Base-by-base conservation (phyloP, 352 stramenopile genomes). In the Pythium vanterpoolii region DNA sequence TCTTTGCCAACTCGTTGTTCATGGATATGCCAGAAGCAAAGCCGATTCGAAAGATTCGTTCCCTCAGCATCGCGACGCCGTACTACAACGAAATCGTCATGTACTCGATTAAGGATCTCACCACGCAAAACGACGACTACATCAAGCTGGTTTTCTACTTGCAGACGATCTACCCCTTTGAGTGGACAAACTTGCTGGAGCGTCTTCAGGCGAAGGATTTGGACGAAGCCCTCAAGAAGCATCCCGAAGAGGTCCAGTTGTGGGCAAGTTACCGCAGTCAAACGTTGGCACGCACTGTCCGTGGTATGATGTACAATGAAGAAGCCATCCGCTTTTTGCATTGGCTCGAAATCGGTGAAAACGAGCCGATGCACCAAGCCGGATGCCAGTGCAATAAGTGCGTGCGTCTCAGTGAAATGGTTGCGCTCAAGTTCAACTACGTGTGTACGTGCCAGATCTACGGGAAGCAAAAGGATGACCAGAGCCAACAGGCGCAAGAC, bases 101-200 rank as follows among this genome's bases (percentile, higher is more conserved):
- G 77, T 95, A 93, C 71, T 95, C 86, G 64, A 84, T 95, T 58
- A 92, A 95, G 69, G 86, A 95, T 28, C 59, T 95, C 51, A 93
- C 84, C 2, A 64, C 77, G 0, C 77, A 92, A 54, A 95, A 95
- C 45, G 86, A 93, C 34, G 86, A 95, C 69, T 95, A 95, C 60
- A 96, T 99, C 46, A 99, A 96, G 36, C 89, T 97, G 18, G 68
- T 99, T 57, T 96, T 98, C 34, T 99, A 99, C 63, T 70, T 97
- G 58, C 79, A 93, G 61, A 95, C 86, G 3, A 94, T 95, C 24
- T 92, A 95, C 46, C 83, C 82, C 7, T 90, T 88, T 48, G 86
- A 95, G 64, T 95, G 80, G 79, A 77, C 90, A 43, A 95, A 95
- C 56, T 54, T 95, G 42, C 64, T 95, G 0, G 86, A 95, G 49